phyloP scores from a whole-genome alignment of 306 rosid species.

The Trifolium subterraneum region DNA sequence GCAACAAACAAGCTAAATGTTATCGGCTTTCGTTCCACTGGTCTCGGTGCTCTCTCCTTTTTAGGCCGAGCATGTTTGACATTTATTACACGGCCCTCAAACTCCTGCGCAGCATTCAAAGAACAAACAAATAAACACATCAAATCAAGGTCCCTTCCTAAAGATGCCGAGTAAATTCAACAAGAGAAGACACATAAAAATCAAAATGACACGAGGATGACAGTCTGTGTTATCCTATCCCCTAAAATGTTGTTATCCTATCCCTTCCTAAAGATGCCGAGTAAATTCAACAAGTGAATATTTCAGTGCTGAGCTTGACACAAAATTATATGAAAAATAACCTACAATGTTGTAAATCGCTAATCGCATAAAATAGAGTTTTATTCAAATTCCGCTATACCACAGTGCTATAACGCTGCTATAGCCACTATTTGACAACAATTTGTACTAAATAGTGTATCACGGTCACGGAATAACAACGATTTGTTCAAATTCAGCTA shows the following conservation, averaged over 20 bases:
- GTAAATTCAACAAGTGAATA: no score
- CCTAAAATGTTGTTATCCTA: neutral
- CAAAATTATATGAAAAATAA: neutral
- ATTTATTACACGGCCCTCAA: constrained; percentile 70
- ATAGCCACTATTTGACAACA: neutral
- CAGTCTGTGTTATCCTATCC: neutral
- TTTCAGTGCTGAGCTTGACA: neutral
- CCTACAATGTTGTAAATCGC: neutral
- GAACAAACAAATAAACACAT: constrained; percentile 12
- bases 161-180: constrained; percentile 9
- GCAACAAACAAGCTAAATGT: constrained; percentile 86
- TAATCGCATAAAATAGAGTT: neutral
- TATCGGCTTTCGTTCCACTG: constrained; percentile 56
- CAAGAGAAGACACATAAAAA: neutral
- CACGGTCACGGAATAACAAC: neutral
- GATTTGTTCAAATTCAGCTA: neutral
- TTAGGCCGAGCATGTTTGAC: constrained; percentile 68
- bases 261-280: no score
- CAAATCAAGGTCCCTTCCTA: constrained; percentile 2
- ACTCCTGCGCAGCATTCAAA: constrained; percentile 58
- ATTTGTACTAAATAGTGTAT: neutral
- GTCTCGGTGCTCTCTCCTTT: constrained; percentile 59
- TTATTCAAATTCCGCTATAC: neutral
- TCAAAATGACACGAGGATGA: constrained; percentile 4
- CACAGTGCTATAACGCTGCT: neutral